Evolutionary conservation across 2,329 filamentous ascomycete species (phyloP).

Genomic region (Diaporthe sp.): DNA sequence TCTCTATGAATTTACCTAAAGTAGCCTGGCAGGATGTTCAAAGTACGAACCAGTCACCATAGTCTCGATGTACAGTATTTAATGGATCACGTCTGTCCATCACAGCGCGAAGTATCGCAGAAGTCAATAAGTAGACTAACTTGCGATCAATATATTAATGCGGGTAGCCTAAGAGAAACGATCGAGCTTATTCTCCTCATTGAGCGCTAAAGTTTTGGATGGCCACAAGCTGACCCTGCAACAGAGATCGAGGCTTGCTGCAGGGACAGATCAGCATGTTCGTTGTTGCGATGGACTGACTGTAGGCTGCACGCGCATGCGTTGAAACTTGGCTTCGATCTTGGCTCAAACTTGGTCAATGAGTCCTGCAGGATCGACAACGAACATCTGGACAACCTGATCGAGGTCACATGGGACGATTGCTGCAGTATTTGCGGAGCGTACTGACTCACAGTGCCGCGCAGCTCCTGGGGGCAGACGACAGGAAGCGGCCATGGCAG

Average conservation of each 20-base stretch:
- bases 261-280: background rate
- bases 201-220: background rate
- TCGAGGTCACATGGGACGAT: background rate
- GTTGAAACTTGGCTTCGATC: background rate
- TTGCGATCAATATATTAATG: background rate
- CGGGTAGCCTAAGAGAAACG: background rate
- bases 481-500: background rate
- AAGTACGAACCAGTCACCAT: background rate
- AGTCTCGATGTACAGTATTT: background rate
- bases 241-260: background rate
- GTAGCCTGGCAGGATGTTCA: background rate
- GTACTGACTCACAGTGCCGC: slow-evolving; percentile 1
- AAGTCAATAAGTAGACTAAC: background rate
- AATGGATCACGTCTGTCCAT: background rate
- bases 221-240: background rate
- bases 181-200: background rate
- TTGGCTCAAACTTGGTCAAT: slow-evolving; percentile 8
- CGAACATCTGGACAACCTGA: background rate
- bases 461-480: background rate
- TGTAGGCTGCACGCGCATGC: no score
- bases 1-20: background rate
- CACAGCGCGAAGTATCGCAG: no score
- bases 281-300: no score
- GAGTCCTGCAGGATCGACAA: background rate
- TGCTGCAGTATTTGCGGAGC: background rate